Conservation (phyloP, 2,329 filamentous ascomycete genomes). For the Lasiodiplodia sp. region DNA sequence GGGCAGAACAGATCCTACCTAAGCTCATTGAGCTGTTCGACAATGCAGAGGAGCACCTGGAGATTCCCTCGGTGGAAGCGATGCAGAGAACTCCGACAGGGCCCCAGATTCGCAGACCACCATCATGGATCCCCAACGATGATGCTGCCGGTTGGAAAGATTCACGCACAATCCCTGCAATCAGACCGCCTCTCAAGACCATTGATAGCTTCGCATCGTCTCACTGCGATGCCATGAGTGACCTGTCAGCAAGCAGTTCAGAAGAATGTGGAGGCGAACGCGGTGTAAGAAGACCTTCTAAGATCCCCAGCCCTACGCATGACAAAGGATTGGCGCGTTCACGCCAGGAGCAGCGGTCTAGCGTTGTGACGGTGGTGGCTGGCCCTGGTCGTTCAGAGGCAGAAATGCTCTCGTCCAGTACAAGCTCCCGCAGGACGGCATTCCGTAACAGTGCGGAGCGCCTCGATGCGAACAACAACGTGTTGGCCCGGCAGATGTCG, state of each 20-base stretch:
- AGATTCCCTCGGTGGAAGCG: background rate
- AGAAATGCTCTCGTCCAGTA: constrained; percentile 27
- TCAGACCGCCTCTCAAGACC: constrained; percentile 19
- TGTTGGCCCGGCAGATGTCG: background rate
- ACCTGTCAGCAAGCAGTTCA: constrained; percentile 27
- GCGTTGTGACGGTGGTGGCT: constrained; percentile 9
- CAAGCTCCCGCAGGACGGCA: constrained; percentile 22
- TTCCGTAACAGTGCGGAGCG: constrained; percentile 20
- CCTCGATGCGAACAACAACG: background rate
- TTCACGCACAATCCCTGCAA: background rate
- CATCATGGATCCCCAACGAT: constrained; percentile 24
- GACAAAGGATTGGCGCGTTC: constrained; percentile 13
- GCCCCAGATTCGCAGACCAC: constrained; percentile 22
- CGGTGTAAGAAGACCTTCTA: background rate
- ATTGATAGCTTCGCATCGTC: constrained; percentile 9
- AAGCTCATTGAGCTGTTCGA: constrained; percentile 45
- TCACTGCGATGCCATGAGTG: constrained; percentile 9
- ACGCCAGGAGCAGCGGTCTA: constrained; percentile 19
- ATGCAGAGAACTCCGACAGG: constrained; percentile 15
- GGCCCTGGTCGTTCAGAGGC: constrained; percentile 6
- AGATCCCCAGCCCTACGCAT: constrained; percentile 26
- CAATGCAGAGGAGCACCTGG: constrained; percentile 28
- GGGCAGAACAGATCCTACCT: constrained; percentile 41
- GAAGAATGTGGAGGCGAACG: constrained; percentile 18
- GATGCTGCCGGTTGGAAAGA: constrained; percentile 9